Conservation (phyloP, 495 filamentous ascomycete species). For the Cenococcum geophilum region DNA sequence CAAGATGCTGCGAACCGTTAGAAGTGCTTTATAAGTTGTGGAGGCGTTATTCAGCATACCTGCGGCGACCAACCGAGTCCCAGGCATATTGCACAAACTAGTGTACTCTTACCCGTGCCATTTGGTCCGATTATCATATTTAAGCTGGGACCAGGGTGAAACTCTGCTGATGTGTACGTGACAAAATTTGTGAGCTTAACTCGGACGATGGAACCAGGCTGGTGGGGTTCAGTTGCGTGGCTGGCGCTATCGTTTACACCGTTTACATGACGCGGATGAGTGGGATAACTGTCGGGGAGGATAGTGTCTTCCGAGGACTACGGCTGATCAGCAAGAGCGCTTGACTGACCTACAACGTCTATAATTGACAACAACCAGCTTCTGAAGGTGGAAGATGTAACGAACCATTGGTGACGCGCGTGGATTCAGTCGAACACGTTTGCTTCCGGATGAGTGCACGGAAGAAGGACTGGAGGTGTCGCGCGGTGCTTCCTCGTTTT, state of each 20-base stretch:
- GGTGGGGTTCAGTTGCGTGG: conserved; percentile 36
- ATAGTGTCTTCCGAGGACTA: conserved; percentile 9
- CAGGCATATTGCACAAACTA: conserved; percentile 95
- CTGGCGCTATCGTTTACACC: conserved; percentile 16
- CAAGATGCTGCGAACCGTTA: conserved; percentile 54
- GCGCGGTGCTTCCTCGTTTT: conserved; percentile 21
- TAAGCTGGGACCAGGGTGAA: conserved; percentile 80
- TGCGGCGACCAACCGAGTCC: conserved; percentile 77
- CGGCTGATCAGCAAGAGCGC: neutral
- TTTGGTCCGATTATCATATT: conserved; percentile 99
- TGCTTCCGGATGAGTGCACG: conserved; percentile 20
- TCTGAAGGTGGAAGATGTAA: neutral
- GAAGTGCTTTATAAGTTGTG: neutral
- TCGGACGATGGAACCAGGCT: conserved; percentile 83
- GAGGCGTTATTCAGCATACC: conserved; percentile 39
- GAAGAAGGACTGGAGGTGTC: neutral
- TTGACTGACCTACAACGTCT: too few species aligned
- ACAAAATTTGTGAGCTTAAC: conserved; percentile 89
- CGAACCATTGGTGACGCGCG: conserved; percentile 16
- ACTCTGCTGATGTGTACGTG: conserved; percentile 86
- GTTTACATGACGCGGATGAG: conserved; percentile 10
- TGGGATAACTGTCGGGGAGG: conserved; percentile 18
- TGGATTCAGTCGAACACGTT: conserved; percentile 29
- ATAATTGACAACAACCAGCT: neutral
- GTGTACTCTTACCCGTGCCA: conserved; percentile 93